Evolutionary conservation across 805 yeast genomes (phyloP).

Genomic region (Hanseniaspora mollemarum): DNA sequence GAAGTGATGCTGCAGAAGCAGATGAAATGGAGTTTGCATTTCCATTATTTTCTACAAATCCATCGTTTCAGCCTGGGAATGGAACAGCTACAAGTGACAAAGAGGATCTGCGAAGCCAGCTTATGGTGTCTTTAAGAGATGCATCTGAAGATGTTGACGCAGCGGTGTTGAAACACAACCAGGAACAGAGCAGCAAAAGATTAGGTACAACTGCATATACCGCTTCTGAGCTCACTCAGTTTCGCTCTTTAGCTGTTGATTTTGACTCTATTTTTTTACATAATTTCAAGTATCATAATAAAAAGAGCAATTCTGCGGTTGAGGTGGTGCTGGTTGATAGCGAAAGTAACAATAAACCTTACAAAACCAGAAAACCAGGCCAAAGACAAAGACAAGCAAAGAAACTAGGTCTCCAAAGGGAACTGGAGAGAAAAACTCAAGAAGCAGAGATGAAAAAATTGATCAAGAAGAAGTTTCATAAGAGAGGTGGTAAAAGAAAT

Average conservation of each 20-base stretch:
- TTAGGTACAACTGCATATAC: conserved; percentile 1
- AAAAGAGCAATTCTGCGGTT: conserved; percentile 18
- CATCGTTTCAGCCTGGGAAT: not conserved
- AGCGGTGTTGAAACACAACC: not conserved
- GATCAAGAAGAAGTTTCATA: conserved; percentile 28
- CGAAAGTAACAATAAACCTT: conserved; percentile 16
- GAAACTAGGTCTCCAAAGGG: conserved; percentile 22
- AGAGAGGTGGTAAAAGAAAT: conserved; percentile 32
- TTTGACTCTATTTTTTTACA: not conserved
- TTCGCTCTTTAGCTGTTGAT: not conserved
- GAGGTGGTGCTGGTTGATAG: conserved; percentile 18
- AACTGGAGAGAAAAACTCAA: conserved; percentile 22
- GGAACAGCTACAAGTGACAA: not conserved
- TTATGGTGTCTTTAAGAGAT: conserved; percentile 8
- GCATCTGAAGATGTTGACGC: conserved; percentile 9
- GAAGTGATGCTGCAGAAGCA: not conserved
- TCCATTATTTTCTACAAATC: conserved; percentile 12
- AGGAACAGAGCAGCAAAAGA: not conserved
- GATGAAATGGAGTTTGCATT: conserved; percentile 11
- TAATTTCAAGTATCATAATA: not conserved
- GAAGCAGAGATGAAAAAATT: conserved; percentile 23
- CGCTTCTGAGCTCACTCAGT: not conserved
- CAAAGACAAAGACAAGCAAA: conserved; percentile 28
- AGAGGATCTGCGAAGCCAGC: not conserved
- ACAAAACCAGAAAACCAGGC: conserved; percentile 25